phyloP scores from a whole-genome alignment of 345 rosid species.

The Noccaea caerulescens region DNA sequence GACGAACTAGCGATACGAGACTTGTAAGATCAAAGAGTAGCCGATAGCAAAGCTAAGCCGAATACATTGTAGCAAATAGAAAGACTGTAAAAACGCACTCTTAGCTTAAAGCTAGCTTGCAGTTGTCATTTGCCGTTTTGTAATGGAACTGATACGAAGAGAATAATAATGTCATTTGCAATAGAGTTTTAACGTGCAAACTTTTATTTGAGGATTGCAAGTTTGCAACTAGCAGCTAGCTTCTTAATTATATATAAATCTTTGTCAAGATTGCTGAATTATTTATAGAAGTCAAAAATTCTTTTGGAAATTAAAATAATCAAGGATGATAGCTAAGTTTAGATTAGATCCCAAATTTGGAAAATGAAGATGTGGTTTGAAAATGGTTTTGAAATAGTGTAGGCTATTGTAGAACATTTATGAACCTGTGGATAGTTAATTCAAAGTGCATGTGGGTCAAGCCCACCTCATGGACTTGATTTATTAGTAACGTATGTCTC shows the following conservation, averaged over 20 bases:
- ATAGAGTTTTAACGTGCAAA: neutral
- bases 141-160: neutral
- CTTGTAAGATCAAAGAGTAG: no score
- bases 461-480: slow-evolving; percentile 27
- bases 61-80: no score
- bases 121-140: neutral
- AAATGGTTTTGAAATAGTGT: slow-evolving; percentile 13
- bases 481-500: slow-evolving; percentile 17
- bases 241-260: neutral
- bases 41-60: no score
- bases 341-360: neutral
- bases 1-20: no score
- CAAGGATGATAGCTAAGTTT: neutral
- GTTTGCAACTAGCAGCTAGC: neutral
- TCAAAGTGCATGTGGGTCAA: slow-evolving; percentile 29
- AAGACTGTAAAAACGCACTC: no score
- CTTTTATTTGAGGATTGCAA: neutral
- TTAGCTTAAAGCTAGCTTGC: no score
- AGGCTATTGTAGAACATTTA: neutral
- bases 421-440: slow-evolving; percentile 20
- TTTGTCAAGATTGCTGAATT: slow-evolving; percentile 15
- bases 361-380: neutral
- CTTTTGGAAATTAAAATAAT: neutral
- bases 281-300: neutral
- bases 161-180: neutral